A percentile compares a stretch with the other conserved stretches of the same genome.
These are phyloP conservation scores for Pterocarpus macrocarpus DNA, from an alignment of 306 rosid genomes.

Conservation along the genomic window DNA sequence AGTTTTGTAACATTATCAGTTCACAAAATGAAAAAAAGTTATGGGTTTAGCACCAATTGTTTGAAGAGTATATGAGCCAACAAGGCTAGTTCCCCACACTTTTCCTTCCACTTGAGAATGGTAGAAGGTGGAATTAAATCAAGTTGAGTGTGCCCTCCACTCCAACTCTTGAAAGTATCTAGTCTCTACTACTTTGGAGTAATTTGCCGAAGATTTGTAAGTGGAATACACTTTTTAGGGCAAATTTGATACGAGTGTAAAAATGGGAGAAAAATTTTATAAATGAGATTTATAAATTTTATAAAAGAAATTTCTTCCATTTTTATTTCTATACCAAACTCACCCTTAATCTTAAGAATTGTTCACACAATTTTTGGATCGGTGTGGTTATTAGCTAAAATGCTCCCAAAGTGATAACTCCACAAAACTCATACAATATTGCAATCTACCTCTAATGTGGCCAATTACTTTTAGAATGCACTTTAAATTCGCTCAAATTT, in stretches of 20 bases:
- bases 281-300: no score
- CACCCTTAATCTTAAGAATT: no score
- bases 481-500: background rate
- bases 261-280: no score
- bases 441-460: no score
- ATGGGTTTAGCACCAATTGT: background rate
- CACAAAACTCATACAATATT: no score
- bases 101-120: slow-evolving; percentile 32
- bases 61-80: background rate
- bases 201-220: background rate
- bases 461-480: no score
- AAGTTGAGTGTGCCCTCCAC: background rate
- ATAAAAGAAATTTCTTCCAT: no score
- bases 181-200: background rate
- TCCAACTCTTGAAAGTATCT: background rate
- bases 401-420: no score
- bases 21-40: background rate
- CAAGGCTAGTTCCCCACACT: background rate
- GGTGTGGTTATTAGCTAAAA: no score
- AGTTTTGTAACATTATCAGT: background rate
- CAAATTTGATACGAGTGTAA: no score
- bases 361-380: no score
- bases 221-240: background rate
- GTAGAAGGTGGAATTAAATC: background rate
- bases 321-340: no score